Evolutionary conservation across 495 filamentous ascomycete species (phyloP), one percentile per base, ranked within the genome.

Genomic region (Cercophora scortea): DNA sequence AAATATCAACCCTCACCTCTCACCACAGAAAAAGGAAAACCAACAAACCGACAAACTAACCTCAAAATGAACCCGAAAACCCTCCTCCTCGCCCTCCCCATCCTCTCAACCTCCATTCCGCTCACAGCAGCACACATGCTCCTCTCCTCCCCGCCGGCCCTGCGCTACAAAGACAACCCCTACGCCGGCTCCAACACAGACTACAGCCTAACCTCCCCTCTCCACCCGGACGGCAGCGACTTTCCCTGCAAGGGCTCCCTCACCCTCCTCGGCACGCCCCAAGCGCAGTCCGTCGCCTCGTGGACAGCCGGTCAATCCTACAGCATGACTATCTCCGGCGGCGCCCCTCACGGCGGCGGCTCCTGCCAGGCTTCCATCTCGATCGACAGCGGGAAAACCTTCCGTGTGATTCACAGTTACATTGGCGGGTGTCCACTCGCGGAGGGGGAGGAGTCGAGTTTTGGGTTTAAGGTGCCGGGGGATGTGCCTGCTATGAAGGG

Each of bases 231-330:
- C 42, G 75, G 75, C 15, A 63, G 62, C n/a, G 63, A 80, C 59
- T 86, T 71, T 57, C 79, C 83, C 6, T 86, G 84, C 76, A 84
- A 84, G 65, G 79, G 78, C 18, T 77, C 82, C 53, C 74, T 78
- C 35, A 68, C 67, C 40, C 66, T 76, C 9, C 53, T 81, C 46
- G 62, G 59, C 43, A 73, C 67, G 7, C 53, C 71, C 6, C 62
- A 71, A 8, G 76, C 66, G 19, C 49, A 52, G 3, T 46, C 81
- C 1, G 73, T 77, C 1, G 72, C 62, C 7, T 77, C 71, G 4
- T 85, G 76, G 59, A 59, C 62, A 1, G 77, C 82, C 0, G 85
- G 83, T 42, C 59, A 62, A n/a, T 55, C 62, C 9, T 78, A 83
- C 64, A 71, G 74, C 54, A 73, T 86, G 62, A 74, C 72, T 11